Percentiles rank a stretch among this genome's conserved stretches.
Evolutionary conservation across 192 early-diverging fungal genomes (phyloP).

Genomic region (Umbelopsis sp.): DNA sequence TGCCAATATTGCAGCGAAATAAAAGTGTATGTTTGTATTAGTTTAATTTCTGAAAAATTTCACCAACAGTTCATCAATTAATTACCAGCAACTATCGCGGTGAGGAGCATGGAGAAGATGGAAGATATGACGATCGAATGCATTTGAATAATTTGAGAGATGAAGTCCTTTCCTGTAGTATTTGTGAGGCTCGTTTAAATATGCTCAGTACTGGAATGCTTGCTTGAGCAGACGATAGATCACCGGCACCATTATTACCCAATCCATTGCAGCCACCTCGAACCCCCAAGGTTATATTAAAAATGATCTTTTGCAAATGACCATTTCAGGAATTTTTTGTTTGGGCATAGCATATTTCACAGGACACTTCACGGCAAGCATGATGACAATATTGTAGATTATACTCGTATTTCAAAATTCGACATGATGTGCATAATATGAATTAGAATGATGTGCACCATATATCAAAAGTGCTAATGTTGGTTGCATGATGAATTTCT

Average conservation of each 20-base stretch:
- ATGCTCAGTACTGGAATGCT: too few species aligned
- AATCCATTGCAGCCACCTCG: too few species aligned
- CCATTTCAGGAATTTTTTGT: too few species aligned
- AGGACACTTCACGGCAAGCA: background rate
- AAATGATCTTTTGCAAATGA: too few species aligned
- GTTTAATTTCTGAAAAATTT: background rate
- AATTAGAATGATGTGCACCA: background rate
- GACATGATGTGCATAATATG: slow-evolving; percentile 21
- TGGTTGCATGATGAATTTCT: background rate
- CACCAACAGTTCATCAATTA: background rate
- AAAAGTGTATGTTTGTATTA: background rate
- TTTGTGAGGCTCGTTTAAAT: too few species aligned
- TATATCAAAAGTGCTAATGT: slow-evolving; percentile 14
- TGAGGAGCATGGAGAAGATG: background rate
- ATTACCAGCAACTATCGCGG: background rate
- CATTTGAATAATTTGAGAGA: too few species aligned
- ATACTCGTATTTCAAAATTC: slow-evolving; percentile 18
- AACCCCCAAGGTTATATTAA: too few species aligned
- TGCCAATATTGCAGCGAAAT: background rate
- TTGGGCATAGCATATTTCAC: too few species aligned
- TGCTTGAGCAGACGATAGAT: too few species aligned
- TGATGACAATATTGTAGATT: background rate
- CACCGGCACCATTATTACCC: too few species aligned
- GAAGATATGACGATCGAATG: too few species aligned
- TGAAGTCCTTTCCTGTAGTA: too few species aligned